A percentile compares a stretch with the other conserved stretches of the same genome.
These are phyloP conservation scores for cucumber (Cucumis sativus) DNA, from an alignment of 306 rosid genomes.

Conservation along the genomic window DNA sequence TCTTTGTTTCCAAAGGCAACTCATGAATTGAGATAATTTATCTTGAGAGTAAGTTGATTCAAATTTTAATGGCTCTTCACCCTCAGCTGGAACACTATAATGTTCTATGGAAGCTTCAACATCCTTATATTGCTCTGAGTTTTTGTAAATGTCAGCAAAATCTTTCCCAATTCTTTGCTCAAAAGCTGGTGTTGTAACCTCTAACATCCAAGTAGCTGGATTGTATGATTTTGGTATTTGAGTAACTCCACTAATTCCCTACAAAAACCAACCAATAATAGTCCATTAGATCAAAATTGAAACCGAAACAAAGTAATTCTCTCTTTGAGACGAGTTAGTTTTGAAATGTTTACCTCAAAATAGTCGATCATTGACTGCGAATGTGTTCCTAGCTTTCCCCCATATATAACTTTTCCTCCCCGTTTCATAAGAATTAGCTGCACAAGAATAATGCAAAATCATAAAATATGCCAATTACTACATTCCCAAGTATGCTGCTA, in stretches of 20 bases:
- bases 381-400: constrained; percentile 66
- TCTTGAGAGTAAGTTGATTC: constrained; percentile 36
- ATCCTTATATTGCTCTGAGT: constrained; percentile 34
- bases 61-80: constrained; percentile 46
- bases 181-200: constrained; percentile 58
- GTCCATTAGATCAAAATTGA: no score
- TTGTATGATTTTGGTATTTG: constrained; percentile 56
- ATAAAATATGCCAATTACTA: no score
- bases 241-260: constrained; percentile 42
- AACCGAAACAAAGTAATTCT: no score
- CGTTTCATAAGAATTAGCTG: constrained; percentile 93
- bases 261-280: neutral
- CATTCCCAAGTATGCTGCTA: no score
- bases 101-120: constrained; percentile 55
- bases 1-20: constrained; percentile 73
- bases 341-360: constrained; percentile 44
- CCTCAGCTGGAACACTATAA: constrained; percentile 40
- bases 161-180: constrained; percentile 53
- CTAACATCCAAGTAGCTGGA: constrained; percentile 97
- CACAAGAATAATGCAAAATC: constrained; percentile 3
- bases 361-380: constrained; percentile 62
- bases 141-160: constrained; percentile 44
- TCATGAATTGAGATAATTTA: constrained; percentile 26
- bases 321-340: no score
- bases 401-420: constrained; percentile 71